A percentile compares a stretch with the other conserved stretches of the same genome.
phyloP scores from a whole-genome alignment of 331 rosid species.

The Malus hybrid region DNA sequence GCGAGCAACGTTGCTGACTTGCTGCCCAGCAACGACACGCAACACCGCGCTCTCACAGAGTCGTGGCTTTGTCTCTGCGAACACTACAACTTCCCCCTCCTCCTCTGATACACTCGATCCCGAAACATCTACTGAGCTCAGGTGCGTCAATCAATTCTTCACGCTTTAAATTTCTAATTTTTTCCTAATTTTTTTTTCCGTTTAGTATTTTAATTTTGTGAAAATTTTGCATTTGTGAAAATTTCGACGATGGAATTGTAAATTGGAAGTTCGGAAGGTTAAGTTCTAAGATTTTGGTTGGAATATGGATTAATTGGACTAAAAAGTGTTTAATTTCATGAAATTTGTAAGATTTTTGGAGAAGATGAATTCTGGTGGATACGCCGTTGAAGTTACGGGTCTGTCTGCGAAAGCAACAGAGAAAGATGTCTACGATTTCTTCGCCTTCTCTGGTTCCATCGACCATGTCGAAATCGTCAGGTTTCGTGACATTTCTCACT shows the following conservation, averaged over 20 bases:
- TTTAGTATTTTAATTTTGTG: background rate
- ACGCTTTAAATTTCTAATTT: background rate
- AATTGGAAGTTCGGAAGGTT: background rate
- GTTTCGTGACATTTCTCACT: conserved; percentile 8
- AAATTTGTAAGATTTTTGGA: background rate
- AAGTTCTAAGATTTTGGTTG: background rate
- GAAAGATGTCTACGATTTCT: conserved; percentile 72
- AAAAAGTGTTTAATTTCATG: background rate
- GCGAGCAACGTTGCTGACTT: background rate
- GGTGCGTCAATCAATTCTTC: background rate
- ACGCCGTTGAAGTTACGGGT: conserved; percentile 61
- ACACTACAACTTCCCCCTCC: background rate
- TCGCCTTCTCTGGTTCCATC: conserved; percentile 73
- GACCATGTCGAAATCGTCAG: conserved; percentile 66
- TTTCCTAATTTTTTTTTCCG: background rate
- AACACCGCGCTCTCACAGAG: background rate
- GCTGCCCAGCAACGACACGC: background rate
- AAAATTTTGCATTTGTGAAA: background rate
- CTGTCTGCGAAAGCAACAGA: conserved; percentile 71
- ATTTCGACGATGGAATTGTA: background rate
- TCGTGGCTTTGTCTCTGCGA: background rate
- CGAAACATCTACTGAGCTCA: background rate
- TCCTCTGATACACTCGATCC: background rate
- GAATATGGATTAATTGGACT: background rate
- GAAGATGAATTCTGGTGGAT: conserved; percentile 49